These are phyloP conservation scores for Paulownia fortunei DNA, from an alignment of 257 asterid species.

Conservation along the genomic window DNA sequence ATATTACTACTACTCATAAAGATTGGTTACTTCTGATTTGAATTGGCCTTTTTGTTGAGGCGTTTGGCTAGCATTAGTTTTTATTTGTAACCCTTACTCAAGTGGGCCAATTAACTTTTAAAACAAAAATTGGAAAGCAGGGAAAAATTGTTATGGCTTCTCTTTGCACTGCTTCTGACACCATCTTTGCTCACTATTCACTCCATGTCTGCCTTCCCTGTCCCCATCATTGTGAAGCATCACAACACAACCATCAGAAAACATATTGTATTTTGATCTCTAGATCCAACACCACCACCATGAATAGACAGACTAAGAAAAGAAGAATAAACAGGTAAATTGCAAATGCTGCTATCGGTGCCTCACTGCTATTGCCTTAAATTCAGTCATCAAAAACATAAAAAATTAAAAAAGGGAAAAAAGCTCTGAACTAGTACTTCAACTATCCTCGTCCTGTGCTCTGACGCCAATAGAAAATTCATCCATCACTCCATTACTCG, in stretches of 20 bases:
- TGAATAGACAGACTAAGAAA: not conserved
- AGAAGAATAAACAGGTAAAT: too few species aligned
- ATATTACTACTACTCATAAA: not conserved
- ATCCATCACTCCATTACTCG: not conserved
- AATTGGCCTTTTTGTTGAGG: not conserved
- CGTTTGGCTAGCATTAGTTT: not conserved
- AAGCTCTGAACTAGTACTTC: not conserved
- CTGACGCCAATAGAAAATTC: not conserved
- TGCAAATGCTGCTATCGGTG: not conserved
- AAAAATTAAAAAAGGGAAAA: not conserved
- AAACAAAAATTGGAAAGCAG: not conserved
- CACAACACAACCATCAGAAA: not conserved
- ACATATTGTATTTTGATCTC: not conserved
- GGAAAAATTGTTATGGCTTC: not conserved
- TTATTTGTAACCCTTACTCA: not conserved
- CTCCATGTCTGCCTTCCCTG: constrained; percentile 1
- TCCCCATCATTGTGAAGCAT: not conserved
- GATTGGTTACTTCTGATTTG: constrained; percentile 1
- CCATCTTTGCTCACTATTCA: constrained; percentile 17
- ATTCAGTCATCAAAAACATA: not conserved
- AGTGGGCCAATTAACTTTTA: not conserved
- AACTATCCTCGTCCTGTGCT: not conserved
- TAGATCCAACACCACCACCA: not conserved
- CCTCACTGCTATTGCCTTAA: not conserved
- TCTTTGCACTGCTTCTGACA: not conserved